A percentile compares a stretch with the other conserved stretches of the same genome.
phyloP scores from a whole-genome alignment of 2,329 filamentous ascomycete genomes.

The Hypoxylon sp. region DNA sequence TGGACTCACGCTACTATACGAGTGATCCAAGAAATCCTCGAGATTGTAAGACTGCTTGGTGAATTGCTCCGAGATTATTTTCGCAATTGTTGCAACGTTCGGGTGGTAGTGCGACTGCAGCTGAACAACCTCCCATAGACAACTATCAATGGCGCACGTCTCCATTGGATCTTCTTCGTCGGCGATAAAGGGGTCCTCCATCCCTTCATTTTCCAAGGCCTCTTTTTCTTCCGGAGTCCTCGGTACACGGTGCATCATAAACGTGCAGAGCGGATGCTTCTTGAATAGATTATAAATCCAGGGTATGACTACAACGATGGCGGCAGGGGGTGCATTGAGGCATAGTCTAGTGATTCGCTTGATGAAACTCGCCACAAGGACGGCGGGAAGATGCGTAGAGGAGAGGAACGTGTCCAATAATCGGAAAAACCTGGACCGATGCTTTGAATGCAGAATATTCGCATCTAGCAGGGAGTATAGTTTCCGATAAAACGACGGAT shows the following conservation, averaged over 20 bases:
- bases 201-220: slow-evolving; percentile 69
- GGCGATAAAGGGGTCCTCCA: slow-evolving; percentile 80
- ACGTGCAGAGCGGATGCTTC: slow-evolving; percentile 89
- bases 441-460: slow-evolving; percentile 90
- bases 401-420: slow-evolving; percentile 89
- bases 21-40: slow-evolving; percentile 98
- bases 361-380: slow-evolving; percentile 93
- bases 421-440: slow-evolving; percentile 93
- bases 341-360: slow-evolving; percentile 89
- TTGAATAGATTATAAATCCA: slow-evolving; percentile 97
- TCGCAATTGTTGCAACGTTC: slow-evolving; percentile 92
- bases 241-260: slow-evolving; percentile 89
- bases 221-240: slow-evolving; percentile 69
- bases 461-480: slow-evolving; percentile 92
- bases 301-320: slow-evolving; percentile 88
- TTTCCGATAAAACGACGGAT: slow-evolving; percentile 92
- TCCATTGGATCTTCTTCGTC: slow-evolving; percentile 84
- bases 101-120: slow-evolving; percentile 95
- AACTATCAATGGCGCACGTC: slow-evolving; percentile 90
- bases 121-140: slow-evolving; percentile 93
- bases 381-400: slow-evolving; percentile 92
- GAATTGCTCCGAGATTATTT: slow-evolving; percentile 96
- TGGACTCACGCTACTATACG: slow-evolving; percentile 79
- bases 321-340: slow-evolving; percentile 88
- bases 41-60: slow-evolving; percentile 94